Conservation (phyloP, 345 rosid species). For the Citrus inodora region DNA sequence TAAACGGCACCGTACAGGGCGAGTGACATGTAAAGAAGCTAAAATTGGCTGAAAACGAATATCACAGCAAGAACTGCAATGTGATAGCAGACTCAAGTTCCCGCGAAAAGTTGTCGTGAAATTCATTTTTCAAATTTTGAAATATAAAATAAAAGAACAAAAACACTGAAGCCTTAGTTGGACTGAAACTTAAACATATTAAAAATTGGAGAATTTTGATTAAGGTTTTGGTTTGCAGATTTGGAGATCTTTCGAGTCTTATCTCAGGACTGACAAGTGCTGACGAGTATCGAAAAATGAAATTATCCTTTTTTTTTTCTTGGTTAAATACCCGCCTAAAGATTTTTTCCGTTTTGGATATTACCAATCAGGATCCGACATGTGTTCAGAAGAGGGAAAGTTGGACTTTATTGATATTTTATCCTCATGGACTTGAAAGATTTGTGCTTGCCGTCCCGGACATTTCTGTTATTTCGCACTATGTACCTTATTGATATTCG, state of each 20-base stretch:
- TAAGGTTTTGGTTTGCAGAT: not conserved
- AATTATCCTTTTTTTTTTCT: not conserved
- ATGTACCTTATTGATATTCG: not conserved
- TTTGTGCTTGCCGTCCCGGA: not conserved
- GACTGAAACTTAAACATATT: not conserved
- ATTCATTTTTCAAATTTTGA: conserved; percentile 35
- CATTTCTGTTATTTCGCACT: not conserved
- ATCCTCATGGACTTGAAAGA: not conserved
- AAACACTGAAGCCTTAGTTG: not conserved
- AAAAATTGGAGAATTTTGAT: not conserved
- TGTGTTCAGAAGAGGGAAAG: not conserved
- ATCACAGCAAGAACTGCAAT: conserved; percentile 50
- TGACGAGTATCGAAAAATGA: not conserved
- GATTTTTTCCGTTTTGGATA: conserved; percentile 7
- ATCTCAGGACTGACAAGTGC: not conserved
- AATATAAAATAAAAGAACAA: not conserved
- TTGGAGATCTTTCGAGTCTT: not conserved
- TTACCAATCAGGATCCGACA: not conserved
- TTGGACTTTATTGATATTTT: no score
- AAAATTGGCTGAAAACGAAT: conserved; percentile 53
- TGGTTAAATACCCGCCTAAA: conserved; percentile 10
- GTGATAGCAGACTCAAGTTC: conserved; percentile 40
- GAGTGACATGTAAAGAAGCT: conserved; percentile 35
- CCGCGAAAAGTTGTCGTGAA: conserved; percentile 50
- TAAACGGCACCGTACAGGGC: conserved; percentile 14